Evolutionary conservation across 106 monocot species (phyloP), one percentile per base, ranked within the genome.

Genomic region (Triglochin maritima): DNA sequence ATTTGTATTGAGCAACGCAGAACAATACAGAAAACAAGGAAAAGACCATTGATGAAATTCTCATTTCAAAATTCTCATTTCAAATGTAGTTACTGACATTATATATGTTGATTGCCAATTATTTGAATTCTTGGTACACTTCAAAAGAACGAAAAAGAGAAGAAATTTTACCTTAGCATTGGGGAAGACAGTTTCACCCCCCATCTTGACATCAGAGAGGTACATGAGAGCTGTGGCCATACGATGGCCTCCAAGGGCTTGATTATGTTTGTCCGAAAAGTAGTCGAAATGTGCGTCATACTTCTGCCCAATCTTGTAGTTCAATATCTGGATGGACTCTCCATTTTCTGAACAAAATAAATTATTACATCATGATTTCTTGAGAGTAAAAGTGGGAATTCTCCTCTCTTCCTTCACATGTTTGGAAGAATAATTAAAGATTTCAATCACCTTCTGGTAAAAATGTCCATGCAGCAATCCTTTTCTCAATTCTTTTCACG

Each of bases 211-310:
- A 74, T 83, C 68, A 42, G 95, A 84, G 13, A 95, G 78, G 69
- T 95, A 95, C 95, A 95, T 85, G n/a, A 95, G 83, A n/a, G 89
- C 95, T 1, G 95, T 95, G 48, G 95, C 95, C 53, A 82, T 50
- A 49, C 95, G 73, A 59, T 95, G 87, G 1, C 95, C 95, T 0
- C 95, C 90, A 29, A 74, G 78, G 58, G 47, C 75, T 66, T 71
- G 79, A 76, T 95, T 95, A 48, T 9, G 44, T 72, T 87, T 81
- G 78, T 95, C 87, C 55, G 80, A 79, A 57, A 94, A 94, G 67
- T 77, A 89, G 72, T 94, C 94, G 70, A 71, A 90, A 72, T 95
- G 95, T 3, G 95, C 81, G 48, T 95, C 95, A 63, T 90, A 95
- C 51, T 95, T 95, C 57, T 95, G 48, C 15, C 90, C 87, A 56